phyloP scores from a whole-genome alignment of 2,329 filamentous ascomycete species.

The Aaosphaeria pasadenensis region DNA sequence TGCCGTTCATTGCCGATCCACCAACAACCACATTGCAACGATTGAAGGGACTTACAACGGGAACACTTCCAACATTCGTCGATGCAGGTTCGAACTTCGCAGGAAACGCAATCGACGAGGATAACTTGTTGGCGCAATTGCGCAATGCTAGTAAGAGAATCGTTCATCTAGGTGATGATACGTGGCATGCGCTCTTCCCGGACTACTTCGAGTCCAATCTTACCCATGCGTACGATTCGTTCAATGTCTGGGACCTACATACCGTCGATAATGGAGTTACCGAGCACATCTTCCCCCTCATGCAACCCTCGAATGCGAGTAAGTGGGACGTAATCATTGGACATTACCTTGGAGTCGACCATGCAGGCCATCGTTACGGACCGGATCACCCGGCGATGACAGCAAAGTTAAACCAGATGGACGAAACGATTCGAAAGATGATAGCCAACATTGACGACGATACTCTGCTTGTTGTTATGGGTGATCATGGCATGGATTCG shows the following conservation, averaged over 20 bases:
- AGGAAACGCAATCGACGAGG: conserved; percentile 92
- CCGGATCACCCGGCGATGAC: conserved; percentile 91
- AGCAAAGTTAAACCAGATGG: conserved; percentile 88
- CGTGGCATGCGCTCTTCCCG: conserved; percentile 91
- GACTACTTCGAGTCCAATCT: conserved; percentile 87
- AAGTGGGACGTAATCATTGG: conserved; percentile 95
- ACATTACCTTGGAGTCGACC: conserved; percentile 92
- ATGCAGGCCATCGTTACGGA: conserved; percentile 94
- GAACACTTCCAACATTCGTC: conserved; percentile 90
- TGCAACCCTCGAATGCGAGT: conserved; percentile 61
- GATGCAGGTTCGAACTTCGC: conserved; percentile 95
- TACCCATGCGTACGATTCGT: conserved; percentile 88
- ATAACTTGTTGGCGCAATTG: conserved; percentile 69
- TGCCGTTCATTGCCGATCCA: conserved; percentile 95
- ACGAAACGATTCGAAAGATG: conserved; percentile 70
- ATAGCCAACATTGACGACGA: conserved; percentile 73
- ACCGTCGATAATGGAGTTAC: conserved; percentile 95
- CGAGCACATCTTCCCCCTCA: conserved; percentile 82
- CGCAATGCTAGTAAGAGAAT: conserved; percentile 68
- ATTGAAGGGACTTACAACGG: conserved; percentile 90
- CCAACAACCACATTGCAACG: conserved; percentile 91
- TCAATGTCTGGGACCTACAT: conserved; percentile 97
- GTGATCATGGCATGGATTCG: conserved; percentile 97
- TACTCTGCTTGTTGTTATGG: conserved; percentile 91
- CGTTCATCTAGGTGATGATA: conserved; percentile 96